These are phyloP conservation scores for Lumnitzera littorea DNA, from an alignment of 345 rosid genomes.

Conservation along the genomic window DNA sequence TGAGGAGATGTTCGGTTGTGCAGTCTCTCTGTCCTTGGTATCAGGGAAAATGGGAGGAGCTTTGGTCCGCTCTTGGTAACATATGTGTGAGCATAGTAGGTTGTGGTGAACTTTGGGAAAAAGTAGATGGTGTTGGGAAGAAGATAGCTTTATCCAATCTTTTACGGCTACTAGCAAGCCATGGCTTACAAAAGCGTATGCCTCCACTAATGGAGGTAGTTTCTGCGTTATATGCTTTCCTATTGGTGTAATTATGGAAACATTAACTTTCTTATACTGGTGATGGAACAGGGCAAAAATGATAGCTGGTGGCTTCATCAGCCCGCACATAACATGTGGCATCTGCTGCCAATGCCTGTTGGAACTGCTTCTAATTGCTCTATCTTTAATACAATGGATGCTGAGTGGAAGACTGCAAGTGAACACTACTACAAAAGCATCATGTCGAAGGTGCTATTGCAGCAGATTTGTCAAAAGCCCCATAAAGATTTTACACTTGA, in stretches of 20 bases:
- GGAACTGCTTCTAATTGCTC: conserved; percentile 17
- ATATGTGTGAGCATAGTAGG: conserved; percentile 35
- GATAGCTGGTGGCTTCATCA: conserved; percentile 60
- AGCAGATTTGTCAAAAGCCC: conserved; percentile 48
- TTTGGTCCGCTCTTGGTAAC: conserved; percentile 45
- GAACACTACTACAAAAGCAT: conserved; percentile 77
- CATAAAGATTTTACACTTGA: conserved; percentile 65
- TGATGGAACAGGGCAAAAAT: conserved; percentile 28
- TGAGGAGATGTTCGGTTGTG: conserved; percentile 12
- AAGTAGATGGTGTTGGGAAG: conserved; percentile 44
- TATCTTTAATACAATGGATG: conserved; percentile 19
- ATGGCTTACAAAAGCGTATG: conserved; percentile 76
- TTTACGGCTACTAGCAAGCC: conserved; percentile 57
- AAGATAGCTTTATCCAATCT: conserved; percentile 65
- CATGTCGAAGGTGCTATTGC: conserved; percentile 63
- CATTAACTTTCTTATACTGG: not conserved
- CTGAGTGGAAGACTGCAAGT: conserved; percentile 58
- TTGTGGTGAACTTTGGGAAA: conserved; percentile 70
- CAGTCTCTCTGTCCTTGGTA: conserved; percentile 22
- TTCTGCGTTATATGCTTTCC: conserved; percentile 10
- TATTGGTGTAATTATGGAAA: conserved; percentile 7
- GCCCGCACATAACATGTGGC: conserved; percentile 43
- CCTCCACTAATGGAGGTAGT: conserved; percentile 57
- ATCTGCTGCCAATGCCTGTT: conserved; percentile 40
- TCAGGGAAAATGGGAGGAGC: conserved; percentile 42